Evolutionary conservation across 1,139 yeast genomes (phyloP), one percentile per base, ranked within the genome.

Genomic region (Ogataea hybrid): DNA sequence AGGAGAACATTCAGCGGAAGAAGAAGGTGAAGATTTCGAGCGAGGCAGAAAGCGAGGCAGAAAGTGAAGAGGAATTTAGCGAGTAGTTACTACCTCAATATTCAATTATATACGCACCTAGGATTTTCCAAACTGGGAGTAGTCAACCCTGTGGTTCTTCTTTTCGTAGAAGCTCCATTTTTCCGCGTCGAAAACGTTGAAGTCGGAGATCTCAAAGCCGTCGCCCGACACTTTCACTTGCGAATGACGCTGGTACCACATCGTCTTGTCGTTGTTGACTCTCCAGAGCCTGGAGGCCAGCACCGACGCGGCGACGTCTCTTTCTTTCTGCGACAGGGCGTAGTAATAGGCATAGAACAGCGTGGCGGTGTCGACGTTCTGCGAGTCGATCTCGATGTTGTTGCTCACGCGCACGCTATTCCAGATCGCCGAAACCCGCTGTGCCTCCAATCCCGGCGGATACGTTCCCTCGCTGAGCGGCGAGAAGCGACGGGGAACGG

Each of bases 1-100:
- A 80, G 55, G 89, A 75, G 40, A 87, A 89, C 57, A 85, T 90
- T 42, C 75, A 81, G 36, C 79, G 76, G 50, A 90, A 84, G 35
- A 81, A 77, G 35, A 84, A 79, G 11, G 85, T 84, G 68, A 81
- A 82, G 58, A 80, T 79, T 52, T n/a, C 27, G 48, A 8, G 47
- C 35, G 43, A 32, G 18, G 36, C 60, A 53, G 35, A 37, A 22
- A 44, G 43, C 18, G 51, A 48, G 28, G 50, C 46, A 8, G 50
- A 47, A 9, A 25, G 39, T 30, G 32, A 35, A 14, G 43, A 36
- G 21, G 43, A 28, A 14, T 17, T 27, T 14, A 28, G 27, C 33
- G 32, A 31, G 12, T 20, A 20, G 21, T 20, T 20, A 7, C 20
- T 7, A 20, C 21, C 21, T 20, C 21, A 20, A 20, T 23, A 22